Conservation (phyloP, 176 grass and related monocot genomes). For the Triticum turgidum region DNA sequence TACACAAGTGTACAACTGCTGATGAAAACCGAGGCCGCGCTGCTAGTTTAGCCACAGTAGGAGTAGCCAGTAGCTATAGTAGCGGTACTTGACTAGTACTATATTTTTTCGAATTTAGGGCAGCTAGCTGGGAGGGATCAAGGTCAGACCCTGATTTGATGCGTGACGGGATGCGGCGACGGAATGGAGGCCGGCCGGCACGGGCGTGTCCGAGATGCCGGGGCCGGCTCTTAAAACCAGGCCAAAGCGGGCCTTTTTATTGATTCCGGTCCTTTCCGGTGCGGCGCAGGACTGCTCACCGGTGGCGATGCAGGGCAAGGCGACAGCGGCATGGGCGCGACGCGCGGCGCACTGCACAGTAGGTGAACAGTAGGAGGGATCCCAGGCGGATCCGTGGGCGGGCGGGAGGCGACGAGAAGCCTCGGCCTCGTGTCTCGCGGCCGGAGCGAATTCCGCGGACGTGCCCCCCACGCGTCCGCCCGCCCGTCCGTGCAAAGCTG, state of each 20-base stretch:
- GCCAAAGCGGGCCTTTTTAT: neutral
- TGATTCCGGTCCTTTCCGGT: neutral
- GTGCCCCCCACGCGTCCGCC: neutral
- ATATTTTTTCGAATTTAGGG: neutral
- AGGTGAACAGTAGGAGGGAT: neutral
- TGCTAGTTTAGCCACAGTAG: neutral
- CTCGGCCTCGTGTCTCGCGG: neutral
- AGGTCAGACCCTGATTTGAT: neutral
- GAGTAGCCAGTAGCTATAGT: neutral
- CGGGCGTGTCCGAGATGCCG: neutral
- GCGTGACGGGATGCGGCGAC: neutral
- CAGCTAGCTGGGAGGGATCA: neutral
- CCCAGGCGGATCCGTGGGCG: neutral
- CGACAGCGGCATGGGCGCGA: neutral
- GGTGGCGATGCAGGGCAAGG: neutral
- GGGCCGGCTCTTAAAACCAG: neutral
- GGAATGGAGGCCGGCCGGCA: neutral
- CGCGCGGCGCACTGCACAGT: neutral
- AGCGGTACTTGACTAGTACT: neutral
- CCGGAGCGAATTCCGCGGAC: neutral
- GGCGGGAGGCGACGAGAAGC: neutral
- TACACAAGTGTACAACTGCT: neutral
- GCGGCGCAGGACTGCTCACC: neutral
- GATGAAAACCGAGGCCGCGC: neutral
- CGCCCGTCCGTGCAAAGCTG: neutral